A percentile compares a stretch with the other conserved stretches of the same genome.
Evolutionary conservation across 192 early-diverging fungal genomes (phyloP).

Genomic region (Piromyces sp.): DNA sequence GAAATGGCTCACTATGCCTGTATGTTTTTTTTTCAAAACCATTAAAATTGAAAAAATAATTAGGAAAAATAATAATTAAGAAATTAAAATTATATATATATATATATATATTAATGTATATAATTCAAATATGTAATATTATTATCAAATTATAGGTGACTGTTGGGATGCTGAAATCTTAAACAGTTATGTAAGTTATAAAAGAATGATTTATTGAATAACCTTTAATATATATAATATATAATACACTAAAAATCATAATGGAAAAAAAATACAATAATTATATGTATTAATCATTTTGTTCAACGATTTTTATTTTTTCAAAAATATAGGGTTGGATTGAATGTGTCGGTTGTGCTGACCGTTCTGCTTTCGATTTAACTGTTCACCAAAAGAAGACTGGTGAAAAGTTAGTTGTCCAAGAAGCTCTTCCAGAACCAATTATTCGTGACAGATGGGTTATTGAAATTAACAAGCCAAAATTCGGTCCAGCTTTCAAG

Average conservation of each 20-base stretch:
- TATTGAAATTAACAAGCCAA: constrained; percentile 73
- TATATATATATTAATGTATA: too few species aligned
- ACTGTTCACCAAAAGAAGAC: constrained; percentile 76
- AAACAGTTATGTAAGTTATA: constrained; percentile 51
- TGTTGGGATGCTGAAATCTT: constrained; percentile 98
- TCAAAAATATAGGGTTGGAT: constrained; percentile 92
- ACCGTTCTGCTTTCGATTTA: constrained; percentile 94
- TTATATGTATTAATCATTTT: too few species aligned
- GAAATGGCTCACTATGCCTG: constrained; percentile 99
- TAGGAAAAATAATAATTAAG: too few species aligned
- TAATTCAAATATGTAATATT: too few species aligned
- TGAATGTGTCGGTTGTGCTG: constrained; percentile 98
- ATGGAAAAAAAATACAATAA: too few species aligned
- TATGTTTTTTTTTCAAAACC: constrained; percentile 15
- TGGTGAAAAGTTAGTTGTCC: constrained; percentile 84
- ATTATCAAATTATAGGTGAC: constrained; percentile 11
- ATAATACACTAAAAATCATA: too few species aligned
- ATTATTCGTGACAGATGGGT: constrained; percentile 51
- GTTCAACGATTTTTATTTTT: too few species aligned
- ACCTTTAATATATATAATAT: too few species aligned
- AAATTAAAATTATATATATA: too few species aligned
- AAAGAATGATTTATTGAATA: neutral
- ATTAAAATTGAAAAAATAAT: neutral
- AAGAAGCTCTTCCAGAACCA: constrained; percentile 71
- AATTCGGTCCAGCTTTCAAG: constrained; percentile 86